Evolutionary conservation across 2,329 filamentous ascomycete species (phyloP), one percentile per base, ranked within the genome.

Genomic region (Exophiala sp.): DNA sequence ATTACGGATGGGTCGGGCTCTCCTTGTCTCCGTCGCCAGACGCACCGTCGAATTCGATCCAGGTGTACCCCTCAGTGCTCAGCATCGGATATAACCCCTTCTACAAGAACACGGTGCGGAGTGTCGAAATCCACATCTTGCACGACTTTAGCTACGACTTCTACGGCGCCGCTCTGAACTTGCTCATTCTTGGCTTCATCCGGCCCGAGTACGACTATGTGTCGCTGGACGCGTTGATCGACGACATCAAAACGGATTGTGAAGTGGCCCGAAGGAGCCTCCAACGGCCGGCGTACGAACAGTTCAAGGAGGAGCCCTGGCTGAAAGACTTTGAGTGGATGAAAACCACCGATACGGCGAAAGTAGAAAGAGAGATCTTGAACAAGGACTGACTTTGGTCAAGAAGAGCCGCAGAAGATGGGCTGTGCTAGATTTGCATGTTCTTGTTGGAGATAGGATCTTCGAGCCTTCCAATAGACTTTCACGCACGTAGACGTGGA

Each of bases 1-100:
- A 97, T 77, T 97, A 90, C 66, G 93, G 93, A 63, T 95, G 86
- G 75, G 88, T 88, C 3, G 81, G 86, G 0, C 79, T 97, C 24
- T 75, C 79, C 53, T 75, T 84, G 8, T 73, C 78, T 53, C 27
- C 58, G 10, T 52, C 56, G 1, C 41, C 47, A 4, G 44, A 55
- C 49, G 44, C 44, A 11, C 13, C 48, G 21, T 46, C 41, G n/a
- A 21, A 30, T 10, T 29, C 43, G 8, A 47, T 35, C 9, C 14
- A 38, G 13, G 47, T 93, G 49, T 88, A 84, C 68, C 88, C 88
- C 1, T 93, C 94, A 78, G 89, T 95, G 58, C 86, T 96, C 83
- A 88, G 82, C 54, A 91, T 96, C 59, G 93, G 93, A 38, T 97
- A 90, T 78, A 98, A 97, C 70, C 93, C 93, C 0, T 97, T 90